phyloP scores from a whole-genome alignment of 2,329 filamentous ascomycete species.

The Biscogniauxia marginata region DNA sequence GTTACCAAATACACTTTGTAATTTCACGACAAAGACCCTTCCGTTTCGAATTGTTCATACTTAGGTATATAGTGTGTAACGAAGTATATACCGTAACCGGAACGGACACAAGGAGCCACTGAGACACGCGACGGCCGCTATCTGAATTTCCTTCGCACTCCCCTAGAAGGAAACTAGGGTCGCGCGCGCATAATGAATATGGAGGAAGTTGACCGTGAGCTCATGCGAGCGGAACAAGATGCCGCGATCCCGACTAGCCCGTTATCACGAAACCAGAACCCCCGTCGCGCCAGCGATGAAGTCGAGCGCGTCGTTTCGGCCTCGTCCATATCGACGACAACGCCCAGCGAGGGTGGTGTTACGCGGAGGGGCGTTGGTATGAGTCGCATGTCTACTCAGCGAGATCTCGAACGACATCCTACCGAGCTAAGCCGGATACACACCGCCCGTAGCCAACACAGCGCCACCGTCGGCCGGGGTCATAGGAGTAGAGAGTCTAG shows the following conservation, averaged over 20 bases:
- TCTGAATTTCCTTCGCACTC: not conserved
- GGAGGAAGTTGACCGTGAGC: slow-evolving; percentile 54
- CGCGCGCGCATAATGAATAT: slow-evolving; percentile 28
- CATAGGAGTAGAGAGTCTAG: slow-evolving; percentile 48
- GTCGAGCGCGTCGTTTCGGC: slow-evolving; percentile 60
- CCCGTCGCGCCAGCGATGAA: slow-evolving; percentile 46
- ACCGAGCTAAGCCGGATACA: slow-evolving; percentile 71
- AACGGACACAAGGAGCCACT: not conserved
- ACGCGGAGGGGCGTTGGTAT: slow-evolving; percentile 46
- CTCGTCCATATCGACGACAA: slow-evolving; percentile 51
- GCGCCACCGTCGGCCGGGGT: slow-evolving; percentile 64
- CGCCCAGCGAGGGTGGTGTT: slow-evolving; percentile 38
- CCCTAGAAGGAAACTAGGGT: not conserved
- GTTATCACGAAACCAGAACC: slow-evolving; percentile 28
- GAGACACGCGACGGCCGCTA: not conserved
- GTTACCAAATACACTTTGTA: not conserved
- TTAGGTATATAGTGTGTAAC: not conserved
- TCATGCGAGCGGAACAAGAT: slow-evolving; percentile 49
- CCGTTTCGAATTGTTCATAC: not conserved
- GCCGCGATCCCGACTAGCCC: slow-evolving; percentile 47
- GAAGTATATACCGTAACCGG: not conserved
- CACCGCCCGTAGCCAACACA: slow-evolving; percentile 69
- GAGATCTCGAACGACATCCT: slow-evolving; percentile 67
- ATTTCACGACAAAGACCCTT: not conserved
- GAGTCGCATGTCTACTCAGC: slow-evolving; percentile 62